phyloP scores from a whole-genome alignment of 2,329 filamentous ascomycete genomes.

The Xylariaceae sp. region DNA sequence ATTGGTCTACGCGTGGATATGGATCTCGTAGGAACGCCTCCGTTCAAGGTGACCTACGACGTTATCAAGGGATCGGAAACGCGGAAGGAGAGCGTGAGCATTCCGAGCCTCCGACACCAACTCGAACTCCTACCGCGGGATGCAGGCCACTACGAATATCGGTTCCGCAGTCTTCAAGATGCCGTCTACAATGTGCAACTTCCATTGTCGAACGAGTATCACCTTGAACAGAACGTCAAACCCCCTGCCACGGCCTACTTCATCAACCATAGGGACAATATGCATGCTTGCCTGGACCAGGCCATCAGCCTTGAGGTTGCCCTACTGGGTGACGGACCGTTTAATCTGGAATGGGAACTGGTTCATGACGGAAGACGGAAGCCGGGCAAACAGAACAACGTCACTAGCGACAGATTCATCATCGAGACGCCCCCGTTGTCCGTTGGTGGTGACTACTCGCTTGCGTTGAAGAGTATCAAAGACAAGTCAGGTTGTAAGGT shows the following conservation, averaged over 20 bases:
- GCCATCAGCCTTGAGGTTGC: conserved; percentile 67
- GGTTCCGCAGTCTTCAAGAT: conserved; percentile 77
- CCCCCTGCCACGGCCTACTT: conserved; percentile 80
- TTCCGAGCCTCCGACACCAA: conserved; percentile 73
- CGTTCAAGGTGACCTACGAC: conserved; percentile 78
- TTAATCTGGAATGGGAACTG: conserved; percentile 86
- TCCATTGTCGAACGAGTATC: conserved; percentile 28
- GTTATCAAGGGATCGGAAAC: conserved; percentile 58
- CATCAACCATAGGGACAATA: conserved; percentile 46
- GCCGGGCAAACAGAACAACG: conserved; percentile 58
- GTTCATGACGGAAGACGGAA: conserved; percentile 82
- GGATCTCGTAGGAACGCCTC: conserved; percentile 86
- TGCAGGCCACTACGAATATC: conserved; percentile 82
- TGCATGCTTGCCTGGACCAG: conserved; percentile 78
- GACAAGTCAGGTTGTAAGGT: conserved; percentile 84
- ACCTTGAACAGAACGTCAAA: conserved; percentile 83
- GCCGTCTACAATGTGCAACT: conserved; percentile 64
- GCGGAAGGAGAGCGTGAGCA: conserved; percentile 48
- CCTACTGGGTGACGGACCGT: conserved; percentile 78
- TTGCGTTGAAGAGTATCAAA: conserved; percentile 79
- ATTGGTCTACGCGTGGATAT: conserved; percentile 85
- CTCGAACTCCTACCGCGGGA: conserved; percentile 75
- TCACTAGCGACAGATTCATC: conserved; percentile 57
- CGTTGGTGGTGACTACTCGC: conserved; percentile 83
- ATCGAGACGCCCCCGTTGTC: conserved; percentile 71